phyloP scores from a whole-genome alignment of 1,284 basidiomycete species.

The Schizopora paradoxa region DNA sequence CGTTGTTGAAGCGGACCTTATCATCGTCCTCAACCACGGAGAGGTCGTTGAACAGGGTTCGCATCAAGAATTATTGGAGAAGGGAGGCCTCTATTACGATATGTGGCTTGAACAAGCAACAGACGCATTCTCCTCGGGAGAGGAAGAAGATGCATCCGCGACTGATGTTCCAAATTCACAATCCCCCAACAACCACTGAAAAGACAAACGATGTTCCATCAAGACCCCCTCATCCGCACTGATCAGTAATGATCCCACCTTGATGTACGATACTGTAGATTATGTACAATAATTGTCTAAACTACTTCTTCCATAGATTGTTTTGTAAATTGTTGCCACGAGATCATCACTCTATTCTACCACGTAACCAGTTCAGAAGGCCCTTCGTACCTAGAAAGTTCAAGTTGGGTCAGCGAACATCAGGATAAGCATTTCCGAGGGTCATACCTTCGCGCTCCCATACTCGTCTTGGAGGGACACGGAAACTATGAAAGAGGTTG shows the following conservation, averaged over 20 bases:
- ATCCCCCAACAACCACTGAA: too few species aligned
- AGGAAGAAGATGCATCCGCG: neutral
- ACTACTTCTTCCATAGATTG: too few species aligned
- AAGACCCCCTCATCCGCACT: too few species aligned
- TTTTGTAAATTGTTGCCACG: too few species aligned
- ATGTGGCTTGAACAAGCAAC: constrained; percentile 83
- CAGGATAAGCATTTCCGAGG: neutral
- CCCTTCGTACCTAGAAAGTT: constrained; percentile 56
- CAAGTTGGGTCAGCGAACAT: neutral
- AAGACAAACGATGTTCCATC: too few species aligned
- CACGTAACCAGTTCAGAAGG: constrained; percentile 65
- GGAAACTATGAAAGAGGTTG: constrained; percentile 46
- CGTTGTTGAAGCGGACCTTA: constrained; percentile 88
- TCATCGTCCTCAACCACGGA: constrained; percentile 86
- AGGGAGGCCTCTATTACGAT: constrained; percentile 70
- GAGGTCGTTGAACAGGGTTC: constrained; percentile 88
- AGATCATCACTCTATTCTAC: constrained; percentile 54
- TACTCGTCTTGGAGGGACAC: constrained; percentile 68
- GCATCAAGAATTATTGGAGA: constrained; percentile 75
- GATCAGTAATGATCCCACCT: too few species aligned
- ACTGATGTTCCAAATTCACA: neutral
- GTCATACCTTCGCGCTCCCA: constrained; percentile 67
- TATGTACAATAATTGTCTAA: neutral
- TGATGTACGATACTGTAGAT: neutral
- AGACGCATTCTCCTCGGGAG: neutral